Base-by-base conservation (phyloP, 352 stramenopile species). In the Saprolegnia parasitica region DNA sequence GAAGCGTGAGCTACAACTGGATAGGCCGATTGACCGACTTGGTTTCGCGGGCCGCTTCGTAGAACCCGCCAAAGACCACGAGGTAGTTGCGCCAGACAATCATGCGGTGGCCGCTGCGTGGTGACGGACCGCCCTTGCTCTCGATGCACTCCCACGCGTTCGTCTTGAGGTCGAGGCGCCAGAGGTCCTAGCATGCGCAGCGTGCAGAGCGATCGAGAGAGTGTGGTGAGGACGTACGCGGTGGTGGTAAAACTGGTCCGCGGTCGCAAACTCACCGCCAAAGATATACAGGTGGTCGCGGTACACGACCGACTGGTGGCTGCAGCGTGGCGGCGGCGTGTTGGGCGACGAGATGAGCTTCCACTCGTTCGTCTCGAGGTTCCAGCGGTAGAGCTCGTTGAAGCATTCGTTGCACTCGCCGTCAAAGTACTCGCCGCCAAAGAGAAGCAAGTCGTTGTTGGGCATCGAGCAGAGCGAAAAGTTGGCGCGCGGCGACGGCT, bases 241-340 rank as follows among this genome's bases (percentile, higher is more conserved):
- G 78, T 99, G 98, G 81, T 99, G 97, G 79, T 99, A 91, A 81
- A 99, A 99, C 77, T 98, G 91, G 68, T 99, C 94, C 0, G 91
- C 88, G 6, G 91, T 98, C 2, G 95, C 95, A 66, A 98, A 95
- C 77, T 99, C 97, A 29, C 97, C 97, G 56, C 96, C 97, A 78
- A 99, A 98, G 5, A 99, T 83, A 72, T 99, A 99, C 3, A 99
- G 71, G 56, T 94, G 81, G 76, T 98, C 90, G 73, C 96, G 89
- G 77, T 96, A 98, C 37, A 96, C 91, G 6, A 96, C 95, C 26
- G 83, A 79, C 56, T 98, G 96, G 81, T 99, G 97, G 45, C 93
- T 97, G 80, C 96, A 99, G 67, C 97, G 82, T 8, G 96, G 90
- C 47, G 91, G 82, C 47, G 90, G 83, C 68, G 95, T 83, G 72